A percentile compares a stretch with the other conserved stretches of the same genome.
These are phyloP conservation scores for Penicillium atrosanguineum DNA, from an alignment of 495 filamentous ascomycete genomes.

Conservation along the genomic window DNA sequence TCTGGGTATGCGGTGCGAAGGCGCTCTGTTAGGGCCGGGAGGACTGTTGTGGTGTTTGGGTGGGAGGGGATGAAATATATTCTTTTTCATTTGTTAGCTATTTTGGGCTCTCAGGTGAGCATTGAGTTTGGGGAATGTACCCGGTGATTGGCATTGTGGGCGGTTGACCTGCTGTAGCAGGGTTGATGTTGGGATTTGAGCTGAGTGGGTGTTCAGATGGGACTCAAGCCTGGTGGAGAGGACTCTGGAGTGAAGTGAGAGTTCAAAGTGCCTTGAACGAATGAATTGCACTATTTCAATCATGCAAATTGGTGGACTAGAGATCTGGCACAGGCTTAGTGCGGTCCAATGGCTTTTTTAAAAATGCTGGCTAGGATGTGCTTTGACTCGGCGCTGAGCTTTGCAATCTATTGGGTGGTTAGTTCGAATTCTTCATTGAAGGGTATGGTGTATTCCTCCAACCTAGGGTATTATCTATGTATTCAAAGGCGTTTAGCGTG, in stretches of 20 bases:
- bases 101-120: background rate
- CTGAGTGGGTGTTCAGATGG: background rate
- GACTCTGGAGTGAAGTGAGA: background rate
- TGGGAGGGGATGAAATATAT: constrained; percentile 49
- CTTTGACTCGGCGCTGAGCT: background rate
- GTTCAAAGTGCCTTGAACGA: background rate
- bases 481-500: background rate
- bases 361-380: background rate
- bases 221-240: background rate
- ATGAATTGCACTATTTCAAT: background rate
- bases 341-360: background rate
- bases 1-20: constrained; percentile 39
- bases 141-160: constrained; percentile 34
- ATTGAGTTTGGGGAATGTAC: constrained; percentile 13
- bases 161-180: background rate
- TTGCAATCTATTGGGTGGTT: background rate
- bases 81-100: constrained; percentile 17
- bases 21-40: constrained; percentile 37
- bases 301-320: background rate
- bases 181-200: background rate
- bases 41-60: constrained; percentile 38
- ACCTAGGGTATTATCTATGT: background rate
- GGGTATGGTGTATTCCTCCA: background rate
- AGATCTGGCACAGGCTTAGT: background rate
- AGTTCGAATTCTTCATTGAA: background rate